Base-by-base conservation (phyloP, 139 green algal genomes). In the Astrephomene gubernaculifera region DNA sequence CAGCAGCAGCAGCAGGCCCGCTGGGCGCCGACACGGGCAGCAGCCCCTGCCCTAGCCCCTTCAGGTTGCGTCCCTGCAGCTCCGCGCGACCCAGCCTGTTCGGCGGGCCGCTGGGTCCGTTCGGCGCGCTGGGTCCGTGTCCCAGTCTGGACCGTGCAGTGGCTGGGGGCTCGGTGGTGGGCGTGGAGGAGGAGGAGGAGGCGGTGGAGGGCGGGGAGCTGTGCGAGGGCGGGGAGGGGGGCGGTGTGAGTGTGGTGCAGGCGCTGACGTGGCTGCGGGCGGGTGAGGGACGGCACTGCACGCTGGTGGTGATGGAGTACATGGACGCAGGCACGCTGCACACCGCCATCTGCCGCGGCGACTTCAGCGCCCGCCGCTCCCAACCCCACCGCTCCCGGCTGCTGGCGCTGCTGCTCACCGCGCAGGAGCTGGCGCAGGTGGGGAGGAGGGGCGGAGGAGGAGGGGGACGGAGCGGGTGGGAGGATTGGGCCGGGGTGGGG, bases 271-370 rank as follows among this genome's bases (percentile, higher is more conserved):
- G 74, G 33, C 61, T 84, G 4, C 67, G 74, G 61, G 78, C 78
- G 61, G 78, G 74, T 5, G 4, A 44, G n/a, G 78, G 78, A 7
- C 78, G 61, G 7, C 43, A 74, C 63, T 74, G 61, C 43, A 84
- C 78, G 43, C 31, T 84, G 43, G 78, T 84, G 63, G 63, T 84
- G 2, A 74, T 84, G 63, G 78, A 84, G 60, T 74, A 84, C 63
- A 84, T 84, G 78, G 78, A 84, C n/a, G 61, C 63, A 52, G 76
- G 76, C 60, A 83, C 76, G 31, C 76, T 83, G 60, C 76, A 83
- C 61, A 29, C 44, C 5, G 76, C 60, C 76, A 83, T 83, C 39
- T 31, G 72, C 60, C 41, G 76, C 5, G 60, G 76, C 3, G 76
- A 83, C 31, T 83, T 73, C 41, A 49, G n/a, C 41, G 76, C 76